Evolutionary conservation across 805 yeast species (phyloP), one percentile per base, ranked within the genome.

Genomic region (Kluyveromyces starmeri): DNA sequence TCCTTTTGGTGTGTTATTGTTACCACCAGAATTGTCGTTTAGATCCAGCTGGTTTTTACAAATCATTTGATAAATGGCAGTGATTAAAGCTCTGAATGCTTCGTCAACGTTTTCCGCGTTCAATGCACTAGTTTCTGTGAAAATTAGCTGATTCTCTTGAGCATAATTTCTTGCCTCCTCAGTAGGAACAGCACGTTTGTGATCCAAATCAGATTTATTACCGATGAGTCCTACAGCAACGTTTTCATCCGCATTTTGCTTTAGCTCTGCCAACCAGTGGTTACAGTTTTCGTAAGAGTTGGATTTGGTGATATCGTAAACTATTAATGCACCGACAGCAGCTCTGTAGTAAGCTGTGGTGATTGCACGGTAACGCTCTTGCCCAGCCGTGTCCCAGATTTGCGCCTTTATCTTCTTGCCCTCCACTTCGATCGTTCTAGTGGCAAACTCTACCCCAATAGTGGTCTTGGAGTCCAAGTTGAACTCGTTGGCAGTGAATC

Each of bases 371-470:
- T 92, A 89, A 60, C 98, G 77, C 62, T 89, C 98, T 67, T 89
- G 98, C 42, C 98, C 98, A 2, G 98, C 98, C 23, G 98, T 89
- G 62, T 89, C 98, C 98, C 98, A 89, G 48, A 86, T 80, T 62
- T 85, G 94, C 4, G 94, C 89, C 59, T 83, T 84, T 47, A 83
- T 80, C 55, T 84, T 65, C 53, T 81, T 82, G 27, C 85, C 86
- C 45, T 82, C 89, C 42, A 83, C 78, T 50, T 82, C 89, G 37
- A 92, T 77, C 3, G 96, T 88, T 59, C 96, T 73, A 15, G 97
- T 92, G 28, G 97, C 97, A 65, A 89, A 89, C 62, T 92, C 98
- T 34, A 92, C 98, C 31, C 98, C 98, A 55, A 89, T 89, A 18
- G 98, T 89, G 35, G 94, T 82, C 61, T 92, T 78, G 12, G 92